phyloP scores from a whole-genome alignment of 306 rosid genomes.

The Cucumis sativus region DNA sequence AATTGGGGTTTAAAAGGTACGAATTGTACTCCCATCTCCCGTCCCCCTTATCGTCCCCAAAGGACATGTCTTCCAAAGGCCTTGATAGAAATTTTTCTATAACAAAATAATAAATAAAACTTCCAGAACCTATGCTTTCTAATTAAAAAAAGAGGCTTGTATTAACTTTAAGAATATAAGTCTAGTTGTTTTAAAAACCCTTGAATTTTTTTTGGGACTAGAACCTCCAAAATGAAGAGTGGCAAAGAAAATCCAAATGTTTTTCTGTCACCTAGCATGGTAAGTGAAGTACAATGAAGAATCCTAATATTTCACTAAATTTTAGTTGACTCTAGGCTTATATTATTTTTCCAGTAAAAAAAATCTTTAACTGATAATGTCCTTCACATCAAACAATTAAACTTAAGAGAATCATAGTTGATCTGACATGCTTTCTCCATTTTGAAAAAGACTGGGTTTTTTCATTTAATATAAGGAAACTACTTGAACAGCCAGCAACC shows the following conservation, averaged over 20 bases:
- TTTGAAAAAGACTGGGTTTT: neutral
- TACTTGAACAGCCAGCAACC: neutral
- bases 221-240: neutral
- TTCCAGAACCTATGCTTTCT: neutral
- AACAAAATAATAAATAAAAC: neutral
- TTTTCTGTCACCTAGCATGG: neutral
- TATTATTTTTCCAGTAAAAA: neutral
- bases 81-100: neutral
- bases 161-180: neutral
- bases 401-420: neutral
- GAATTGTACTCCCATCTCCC: neutral
- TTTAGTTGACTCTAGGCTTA: neutral
- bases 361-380: neutral
- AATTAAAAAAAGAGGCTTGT: neutral
- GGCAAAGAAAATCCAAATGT: neutral
- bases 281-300: too few relatives aligned
- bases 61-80: neutral
- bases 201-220: neutral
- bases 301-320: neutral
- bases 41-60: neutral
- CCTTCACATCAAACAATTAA: neutral
- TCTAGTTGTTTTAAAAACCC: neutral
- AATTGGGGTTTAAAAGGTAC: neutral
- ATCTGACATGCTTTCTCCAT: neutral
- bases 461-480: neutral